These are phyloP conservation scores for Ceratobasidium sp. DNA, from an alignment of 1,284 basidiomycete species.

Conservation along the genomic window DNA sequence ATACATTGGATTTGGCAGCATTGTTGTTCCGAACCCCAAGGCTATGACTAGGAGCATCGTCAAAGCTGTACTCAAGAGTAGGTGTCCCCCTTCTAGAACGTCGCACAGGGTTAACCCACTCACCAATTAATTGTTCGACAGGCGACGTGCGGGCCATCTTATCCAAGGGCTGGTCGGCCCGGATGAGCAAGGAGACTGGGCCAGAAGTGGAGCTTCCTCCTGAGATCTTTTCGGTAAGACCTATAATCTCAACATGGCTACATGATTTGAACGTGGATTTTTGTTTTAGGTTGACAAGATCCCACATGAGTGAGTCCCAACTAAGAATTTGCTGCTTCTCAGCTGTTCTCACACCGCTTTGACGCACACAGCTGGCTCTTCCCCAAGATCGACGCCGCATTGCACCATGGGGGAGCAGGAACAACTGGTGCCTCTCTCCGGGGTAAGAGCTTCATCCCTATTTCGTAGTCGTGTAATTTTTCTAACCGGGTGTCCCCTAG, in stretches of 20 bases:
- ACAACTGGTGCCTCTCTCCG: conserved; percentile 72
- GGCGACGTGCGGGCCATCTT: conserved; percentile 73
- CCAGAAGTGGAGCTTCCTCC: conserved; percentile 54
- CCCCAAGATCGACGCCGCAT: conserved; percentile 67
- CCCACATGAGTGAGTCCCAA: conserved; percentile 64
- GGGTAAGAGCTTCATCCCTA: conserved; percentile 43
- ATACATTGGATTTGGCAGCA: conserved; percentile 77
- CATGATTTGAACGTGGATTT: conserved; percentile 47
- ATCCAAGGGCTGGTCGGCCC: conserved; percentile 77
- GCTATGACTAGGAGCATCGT: conserved; percentile 68
- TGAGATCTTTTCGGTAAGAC: conserved; percentile 52
- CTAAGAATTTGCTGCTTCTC: background rate
- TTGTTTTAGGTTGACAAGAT: conserved; percentile 63
- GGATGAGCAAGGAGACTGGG: conserved; percentile 56
- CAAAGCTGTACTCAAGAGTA: conserved; percentile 68
- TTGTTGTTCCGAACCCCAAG: conserved; percentile 73
- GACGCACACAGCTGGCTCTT: conserved; percentile 66
- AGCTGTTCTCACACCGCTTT: conserved; percentile 40
- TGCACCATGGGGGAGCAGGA: conserved; percentile 77
- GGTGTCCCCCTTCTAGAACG: conserved; percentile 37
- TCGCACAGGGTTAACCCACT: background rate
- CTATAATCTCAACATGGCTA: background rate
- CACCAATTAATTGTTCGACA: conserved; percentile 44
- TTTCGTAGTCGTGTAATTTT: background rate
- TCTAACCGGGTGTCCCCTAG: conserved; percentile 44